Percentiles rank a stretch among this genome's conserved stretches.
phyloP scores from a whole-genome alignment of 2,329 filamentous ascomycete genomes.

The Daldinia sp. region DNA sequence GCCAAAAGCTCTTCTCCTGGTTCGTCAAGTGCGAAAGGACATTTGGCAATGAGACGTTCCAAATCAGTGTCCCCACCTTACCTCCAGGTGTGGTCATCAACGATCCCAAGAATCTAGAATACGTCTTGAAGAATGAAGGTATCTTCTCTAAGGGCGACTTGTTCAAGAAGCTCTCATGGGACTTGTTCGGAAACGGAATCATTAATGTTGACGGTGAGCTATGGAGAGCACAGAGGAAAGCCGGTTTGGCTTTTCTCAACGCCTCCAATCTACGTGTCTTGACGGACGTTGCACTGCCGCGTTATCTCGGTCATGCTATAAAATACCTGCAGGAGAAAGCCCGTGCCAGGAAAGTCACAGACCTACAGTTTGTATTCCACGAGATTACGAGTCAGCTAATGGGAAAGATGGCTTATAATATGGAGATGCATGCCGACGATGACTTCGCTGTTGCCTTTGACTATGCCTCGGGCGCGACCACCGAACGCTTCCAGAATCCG shows the following conservation, averaged over 20 bases:
- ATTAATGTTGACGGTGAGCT: constrained; percentile 72
- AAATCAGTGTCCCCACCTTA: constrained; percentile 68
- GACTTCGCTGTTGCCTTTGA: constrained; percentile 69
- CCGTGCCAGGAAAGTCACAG: constrained; percentile 49
- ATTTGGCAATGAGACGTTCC: constrained; percentile 67
- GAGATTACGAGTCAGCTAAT: constrained; percentile 72
- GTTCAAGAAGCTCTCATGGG: constrained; percentile 66
- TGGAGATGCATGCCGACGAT: constrained; percentile 71
- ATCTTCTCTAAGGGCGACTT: constrained; percentile 70
- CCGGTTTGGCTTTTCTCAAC: constrained; percentile 67
- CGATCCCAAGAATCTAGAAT: constrained; percentile 68
- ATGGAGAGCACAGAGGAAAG: constrained; percentile 70
- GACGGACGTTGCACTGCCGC: constrained; percentile 64
- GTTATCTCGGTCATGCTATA: constrained; percentile 58
- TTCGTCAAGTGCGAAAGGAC: constrained; percentile 65
- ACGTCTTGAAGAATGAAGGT: constrained; percentile 67
- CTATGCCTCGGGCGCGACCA: constrained; percentile 66
- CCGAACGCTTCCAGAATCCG: constrained; percentile 71
- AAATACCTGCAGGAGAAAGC: constrained; percentile 48
- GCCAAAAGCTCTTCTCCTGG: constrained; percentile 69
- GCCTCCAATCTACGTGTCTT: constrained; percentile 64
- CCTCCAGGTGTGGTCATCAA: constrained; percentile 70
- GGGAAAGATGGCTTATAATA: constrained; percentile 74
- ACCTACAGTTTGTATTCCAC: constrained; percentile 68
- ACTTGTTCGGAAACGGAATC: constrained; percentile 71